Conservation (phyloP, 345 rosid genomes). For the Populus alba region DNA sequence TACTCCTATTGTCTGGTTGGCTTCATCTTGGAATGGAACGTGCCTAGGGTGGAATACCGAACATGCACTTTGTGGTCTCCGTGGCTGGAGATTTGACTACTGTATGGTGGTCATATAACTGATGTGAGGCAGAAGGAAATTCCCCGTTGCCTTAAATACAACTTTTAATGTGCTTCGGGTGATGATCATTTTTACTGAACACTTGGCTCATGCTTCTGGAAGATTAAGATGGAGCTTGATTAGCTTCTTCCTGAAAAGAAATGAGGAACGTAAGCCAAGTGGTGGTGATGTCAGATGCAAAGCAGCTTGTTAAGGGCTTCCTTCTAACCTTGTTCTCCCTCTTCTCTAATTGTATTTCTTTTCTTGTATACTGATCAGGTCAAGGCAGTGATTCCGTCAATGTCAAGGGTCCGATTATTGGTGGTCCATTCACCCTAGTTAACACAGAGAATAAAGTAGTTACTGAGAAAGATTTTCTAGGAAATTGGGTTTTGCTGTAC, state of each 20-base stretch:
- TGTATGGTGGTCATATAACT: not conserved
- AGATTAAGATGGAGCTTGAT: not conserved
- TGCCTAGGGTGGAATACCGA: not conserved
- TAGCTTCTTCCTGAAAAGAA: not conserved
- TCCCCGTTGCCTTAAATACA: too few species aligned
- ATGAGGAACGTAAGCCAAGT: not conserved
- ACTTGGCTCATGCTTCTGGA: not conserved
- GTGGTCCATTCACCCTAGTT: constrained; percentile 72
- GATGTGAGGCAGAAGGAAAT: too few species aligned
- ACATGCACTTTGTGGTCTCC: not conserved
- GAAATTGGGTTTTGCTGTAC: constrained; percentile 81
- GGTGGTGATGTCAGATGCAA: not conserved
- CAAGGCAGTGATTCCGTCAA: constrained; percentile 27
- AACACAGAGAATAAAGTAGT: constrained; percentile 52
- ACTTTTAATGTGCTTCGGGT: not conserved
- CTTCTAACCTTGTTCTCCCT: not conserved
- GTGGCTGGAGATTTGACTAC: not conserved
- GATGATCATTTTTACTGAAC: not conserved
- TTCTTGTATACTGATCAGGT: constrained; percentile 33
- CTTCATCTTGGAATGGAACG: not conserved
- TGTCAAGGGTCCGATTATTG: constrained; percentile 59
- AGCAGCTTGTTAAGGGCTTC: not conserved
- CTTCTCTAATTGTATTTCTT: constrained; percentile 2
- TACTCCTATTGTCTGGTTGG: not conserved
- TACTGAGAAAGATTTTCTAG: constrained; percentile 52